These are phyloP conservation scores for Haberlea rhodopensis DNA, from an alignment of 257 asterid species.

Conservation along the genomic window DNA sequence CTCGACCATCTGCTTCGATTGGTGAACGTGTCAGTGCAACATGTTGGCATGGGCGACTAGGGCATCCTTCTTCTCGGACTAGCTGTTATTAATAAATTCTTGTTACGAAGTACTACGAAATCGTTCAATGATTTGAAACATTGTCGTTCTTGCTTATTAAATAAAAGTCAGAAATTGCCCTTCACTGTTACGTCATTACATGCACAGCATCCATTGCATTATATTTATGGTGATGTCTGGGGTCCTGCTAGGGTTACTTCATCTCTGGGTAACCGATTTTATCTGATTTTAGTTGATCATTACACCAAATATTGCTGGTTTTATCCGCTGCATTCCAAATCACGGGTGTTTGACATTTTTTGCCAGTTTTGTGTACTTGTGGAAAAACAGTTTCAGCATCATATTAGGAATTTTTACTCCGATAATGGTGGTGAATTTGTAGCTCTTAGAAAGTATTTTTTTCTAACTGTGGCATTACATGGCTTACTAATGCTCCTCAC, in stretches of 20 bases:
- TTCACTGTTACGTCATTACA: no score
- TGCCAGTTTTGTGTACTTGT: not conserved
- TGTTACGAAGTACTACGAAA: not conserved
- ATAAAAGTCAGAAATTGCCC: no score
- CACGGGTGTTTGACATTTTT: not conserved
- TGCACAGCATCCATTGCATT: no score
- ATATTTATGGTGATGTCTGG: no score
- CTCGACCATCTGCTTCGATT: no score
- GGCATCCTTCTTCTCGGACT: not conserved
- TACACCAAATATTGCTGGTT: not conserved
- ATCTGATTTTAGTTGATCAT: not conserved
- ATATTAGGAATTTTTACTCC: not conserved
- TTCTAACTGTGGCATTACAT: not conserved
- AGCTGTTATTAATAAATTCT: not conserved
- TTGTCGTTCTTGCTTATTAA: not conserved
- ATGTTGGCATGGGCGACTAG: not conserved
- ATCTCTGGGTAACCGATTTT: no score
- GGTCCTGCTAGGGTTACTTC: not conserved
- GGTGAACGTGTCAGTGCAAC: no score
- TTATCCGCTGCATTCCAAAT: not conserved
- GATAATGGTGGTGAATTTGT: slow-evolving; percentile 1
- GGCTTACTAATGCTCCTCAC: not conserved
- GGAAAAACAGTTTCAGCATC: not conserved
- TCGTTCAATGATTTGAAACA: not conserved
- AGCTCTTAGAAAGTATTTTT: not conserved